Base-by-base conservation (phyloP, 2,329 filamentous ascomycete genomes). In the Trichoderma sp. region DNA sequence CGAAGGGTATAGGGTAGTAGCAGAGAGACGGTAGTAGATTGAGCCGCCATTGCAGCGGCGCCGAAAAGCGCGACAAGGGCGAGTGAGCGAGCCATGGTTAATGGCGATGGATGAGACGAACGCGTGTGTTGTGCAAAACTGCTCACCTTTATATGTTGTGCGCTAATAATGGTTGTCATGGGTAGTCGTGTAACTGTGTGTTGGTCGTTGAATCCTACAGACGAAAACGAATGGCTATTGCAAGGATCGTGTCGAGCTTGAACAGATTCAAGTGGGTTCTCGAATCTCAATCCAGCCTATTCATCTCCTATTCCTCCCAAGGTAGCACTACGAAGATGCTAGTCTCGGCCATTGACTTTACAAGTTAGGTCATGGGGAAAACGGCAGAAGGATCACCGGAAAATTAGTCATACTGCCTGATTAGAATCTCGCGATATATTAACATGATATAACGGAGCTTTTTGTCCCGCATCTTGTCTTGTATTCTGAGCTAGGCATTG, bases 21-120 rank as follows among this genome's bases (percentile, higher is more conserved):
- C 61, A 82, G 71, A 50, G 72, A 71, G 65, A 80, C 74, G 6
- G 73, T 67, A 39, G 76, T 76, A 59, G 76, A 77, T 50, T 77
- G 76, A 43, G 76, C 77, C 57, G 79, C 75, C 36, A 77, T 75
- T 63, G 75, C 34, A 36, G 34, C 65, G 30, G 66, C 74, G 71
- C 74, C 72, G 17, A 73, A 70, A 39, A 76, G 59, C 65, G 75
- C 75, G 70, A 80, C 71, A 30, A 79, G 72, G 63, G 74, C 73
- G 64, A 78, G 71, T 59, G 75, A 75, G 58, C 76, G 77, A 63
- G 47, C 39, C 72, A 73, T 71, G 39, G 26, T 3, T 57, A 0
- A 36, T 36, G 53, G 28, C 1, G 34, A 17, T 28, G 34, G 61
- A 36, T 36, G 39, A 8, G 39, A 12, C 5, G 32, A 23, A 39